Evolutionary conservation across 306 rosid species (phyloP).

Genomic region (Cicer yamashitae): DNA sequence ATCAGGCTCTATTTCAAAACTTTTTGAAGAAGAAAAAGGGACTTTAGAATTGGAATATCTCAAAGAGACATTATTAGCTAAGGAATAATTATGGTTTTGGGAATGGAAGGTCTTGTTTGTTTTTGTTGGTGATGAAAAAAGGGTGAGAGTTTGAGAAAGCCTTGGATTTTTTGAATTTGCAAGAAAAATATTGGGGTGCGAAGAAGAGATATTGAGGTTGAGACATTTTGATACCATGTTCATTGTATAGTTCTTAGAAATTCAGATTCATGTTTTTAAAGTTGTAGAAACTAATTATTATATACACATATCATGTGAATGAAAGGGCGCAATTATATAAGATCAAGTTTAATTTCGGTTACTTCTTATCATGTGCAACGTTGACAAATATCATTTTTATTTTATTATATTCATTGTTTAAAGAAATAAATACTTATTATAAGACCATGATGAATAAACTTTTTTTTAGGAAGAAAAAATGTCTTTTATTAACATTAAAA

Average conservation of each 20-base stretch:
- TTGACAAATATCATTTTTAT: not conserved
- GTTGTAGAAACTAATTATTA: not conserved
- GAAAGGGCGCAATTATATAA: not conserved
- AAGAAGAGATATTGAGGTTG: slow-evolving; percentile 47
- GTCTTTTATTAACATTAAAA: too few relatives aligned
- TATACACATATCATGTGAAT: slow-evolving; percentile 8
- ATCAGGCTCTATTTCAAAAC: slow-evolving; percentile 41
- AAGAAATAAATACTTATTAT: not conserved
- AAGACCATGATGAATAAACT: not conserved
- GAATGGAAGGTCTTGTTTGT: slow-evolving; percentile 7
- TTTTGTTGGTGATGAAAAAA: slow-evolving; percentile 7
- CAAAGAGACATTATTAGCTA: not conserved
- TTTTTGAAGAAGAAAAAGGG: slow-evolving; percentile 14
- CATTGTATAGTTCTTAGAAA: slow-evolving; percentile 6
- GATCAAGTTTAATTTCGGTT: not conserved
- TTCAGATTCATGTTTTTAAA: slow-evolving; percentile 21
- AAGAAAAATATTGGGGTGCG: slow-evolving; percentile 32
- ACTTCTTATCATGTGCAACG: slow-evolving; percentile 26
- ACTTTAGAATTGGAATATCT: slow-evolving; percentile 32
- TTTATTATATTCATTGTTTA: slow-evolving; percentile 18
- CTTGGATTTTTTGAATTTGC: slow-evolving; percentile 30
- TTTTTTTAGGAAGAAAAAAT: not conserved
- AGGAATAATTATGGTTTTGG: not conserved
- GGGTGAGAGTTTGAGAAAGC: slow-evolving; percentile 15
- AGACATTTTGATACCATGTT: slow-evolving; percentile 53